A percentile compares a stretch with the other conserved stretches of the same genome.
phyloP scores from a whole-genome alignment of 768 basidiomycete genomes.

The Austroboletus festivus region DNA sequence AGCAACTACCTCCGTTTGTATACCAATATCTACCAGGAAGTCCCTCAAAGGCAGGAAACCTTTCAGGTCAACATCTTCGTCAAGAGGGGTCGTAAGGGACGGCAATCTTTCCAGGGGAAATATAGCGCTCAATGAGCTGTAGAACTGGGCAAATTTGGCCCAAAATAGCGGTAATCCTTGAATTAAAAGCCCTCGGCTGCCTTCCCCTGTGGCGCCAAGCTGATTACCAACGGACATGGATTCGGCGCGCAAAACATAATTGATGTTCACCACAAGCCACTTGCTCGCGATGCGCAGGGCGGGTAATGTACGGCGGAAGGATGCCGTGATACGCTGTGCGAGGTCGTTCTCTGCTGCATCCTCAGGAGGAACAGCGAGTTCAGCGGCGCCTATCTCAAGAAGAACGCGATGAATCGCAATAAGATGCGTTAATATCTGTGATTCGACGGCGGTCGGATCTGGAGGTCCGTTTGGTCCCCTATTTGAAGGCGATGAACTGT shows the following conservation, averaged over 20 bases:
- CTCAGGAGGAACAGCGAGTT: slow-evolving; percentile 55
- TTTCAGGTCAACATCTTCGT: slow-evolving; percentile 86
- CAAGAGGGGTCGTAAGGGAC: slow-evolving; percentile 56
- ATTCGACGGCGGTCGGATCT: slow-evolving; percentile 48
- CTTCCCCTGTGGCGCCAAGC: slow-evolving; percentile 12
- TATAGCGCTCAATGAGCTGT: slow-evolving; percentile 51
- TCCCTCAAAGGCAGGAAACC: slow-evolving; percentile 84
- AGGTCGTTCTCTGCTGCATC: slow-evolving; percentile 58
- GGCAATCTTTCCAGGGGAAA: slow-evolving; percentile 72
- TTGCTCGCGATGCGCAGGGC: slow-evolving; percentile 84
- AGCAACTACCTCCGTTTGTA: slow-evolving; percentile 7
- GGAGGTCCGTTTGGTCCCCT: slow-evolving; percentile 23
- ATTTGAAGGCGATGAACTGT: slow-evolving; percentile 32
- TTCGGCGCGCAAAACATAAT: slow-evolving; percentile 54
- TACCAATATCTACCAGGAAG: slow-evolving; percentile 40
- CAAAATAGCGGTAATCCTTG: slow-evolving; percentile 57
- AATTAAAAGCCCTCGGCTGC: slow-evolving; percentile 27
- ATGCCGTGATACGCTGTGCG: slow-evolving; percentile 81
- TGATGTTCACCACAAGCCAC: slow-evolving; percentile 80
- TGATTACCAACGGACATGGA: slow-evolving; percentile 26
- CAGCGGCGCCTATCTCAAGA: slow-evolving; percentile 59
- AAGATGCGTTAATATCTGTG: slow-evolving; percentile 63
- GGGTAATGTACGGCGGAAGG: slow-evolving; percentile 81
- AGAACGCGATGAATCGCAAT: slow-evolving; percentile 62
- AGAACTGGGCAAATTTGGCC: slow-evolving; percentile 65